phyloP scores from a whole-genome alignment of 2,329 filamentous ascomycete species.

The Arthrobotrys entomopaga region DNA sequence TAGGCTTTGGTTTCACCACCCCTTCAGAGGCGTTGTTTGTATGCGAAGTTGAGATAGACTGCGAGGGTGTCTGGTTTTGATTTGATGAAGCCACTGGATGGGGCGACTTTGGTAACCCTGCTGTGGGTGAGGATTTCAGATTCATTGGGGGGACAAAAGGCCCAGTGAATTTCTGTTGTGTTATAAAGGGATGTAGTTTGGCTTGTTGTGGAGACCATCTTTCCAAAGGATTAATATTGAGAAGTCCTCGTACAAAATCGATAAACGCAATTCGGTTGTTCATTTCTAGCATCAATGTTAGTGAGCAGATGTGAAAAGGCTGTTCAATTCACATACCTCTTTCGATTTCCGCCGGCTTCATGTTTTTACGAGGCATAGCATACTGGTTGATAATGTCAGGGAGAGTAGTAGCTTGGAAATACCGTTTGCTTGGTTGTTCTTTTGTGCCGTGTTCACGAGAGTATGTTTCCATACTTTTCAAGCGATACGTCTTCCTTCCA shows the following conservation, averaged over 20 bases:
- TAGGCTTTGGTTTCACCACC: conserved; percentile 83
- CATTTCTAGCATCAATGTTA: conserved; percentile 75
- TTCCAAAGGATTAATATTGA: conserved; percentile 95
- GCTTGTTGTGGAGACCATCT: conserved; percentile 98
- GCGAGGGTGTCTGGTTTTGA: conserved; percentile 68
- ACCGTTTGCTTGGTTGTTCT: conserved; percentile 99
- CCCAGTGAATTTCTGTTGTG: conserved; percentile 94
- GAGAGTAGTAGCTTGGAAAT: conserved; percentile 92
- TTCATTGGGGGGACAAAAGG: conserved; percentile 98
- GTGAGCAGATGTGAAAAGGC: background rate
- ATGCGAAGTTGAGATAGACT: conserved; percentile 79
- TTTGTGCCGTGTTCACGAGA: conserved; percentile 94
- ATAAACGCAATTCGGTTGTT: conserved; percentile 97
- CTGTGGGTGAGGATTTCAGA: conserved; percentile 79
- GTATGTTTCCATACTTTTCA: conserved; percentile 99
- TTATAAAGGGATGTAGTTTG: conserved; percentile 97
- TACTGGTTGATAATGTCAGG: conserved; percentile 98
- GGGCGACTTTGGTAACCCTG: conserved; percentile 69
- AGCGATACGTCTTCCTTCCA: conserved; percentile 84
- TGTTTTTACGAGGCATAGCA: conserved; percentile 98
- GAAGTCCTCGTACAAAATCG: conserved; percentile 91
- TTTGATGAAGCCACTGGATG: conserved; percentile 55
- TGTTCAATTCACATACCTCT: conserved; percentile 72
- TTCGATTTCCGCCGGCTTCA: conserved; percentile 97
- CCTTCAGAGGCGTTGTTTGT: conserved; percentile 45